phyloP scores from a whole-genome alignment of 2,329 filamentous ascomycete species.

The Pseudogymnoascus sp. region DNA sequence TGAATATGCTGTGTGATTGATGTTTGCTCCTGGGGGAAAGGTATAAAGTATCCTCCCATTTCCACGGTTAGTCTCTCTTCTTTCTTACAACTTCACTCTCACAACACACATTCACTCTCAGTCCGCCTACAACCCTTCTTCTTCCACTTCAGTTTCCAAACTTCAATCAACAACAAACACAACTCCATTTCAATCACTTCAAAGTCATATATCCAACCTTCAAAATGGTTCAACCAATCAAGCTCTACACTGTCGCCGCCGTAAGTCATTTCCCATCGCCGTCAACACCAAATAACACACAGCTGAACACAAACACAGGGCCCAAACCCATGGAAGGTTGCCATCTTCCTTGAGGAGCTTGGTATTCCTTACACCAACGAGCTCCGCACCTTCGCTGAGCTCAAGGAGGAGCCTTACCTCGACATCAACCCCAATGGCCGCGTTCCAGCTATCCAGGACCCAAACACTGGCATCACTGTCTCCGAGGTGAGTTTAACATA shows the following conservation, averaged over 20 bases:
- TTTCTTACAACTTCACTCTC: neutral
- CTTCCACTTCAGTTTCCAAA: neutral
- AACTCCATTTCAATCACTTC: neutral
- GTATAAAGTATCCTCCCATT: neutral
- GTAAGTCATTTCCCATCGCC: neutral
- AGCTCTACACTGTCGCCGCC: neutral
- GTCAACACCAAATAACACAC: neutral
- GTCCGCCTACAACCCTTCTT: neutral
- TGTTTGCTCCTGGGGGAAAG: neutral
- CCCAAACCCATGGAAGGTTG: slow-evolving; percentile 31
- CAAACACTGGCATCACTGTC: slow-evolving; percentile 34
- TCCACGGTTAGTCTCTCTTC: neutral
- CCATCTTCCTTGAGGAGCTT: slow-evolving; percentile 38
- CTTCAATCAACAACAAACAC: neutral
- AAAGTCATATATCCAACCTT: neutral
- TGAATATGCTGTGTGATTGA: neutral
- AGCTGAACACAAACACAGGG: neutral
- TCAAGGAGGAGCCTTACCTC: slow-evolving; percentile 33
- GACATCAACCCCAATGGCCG: slow-evolving; percentile 22
- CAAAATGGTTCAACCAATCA: slow-evolving; percentile 7
- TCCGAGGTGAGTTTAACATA: slow-evolving; percentile 29
- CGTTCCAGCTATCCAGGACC: slow-evolving; percentile 28
- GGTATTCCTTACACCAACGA: slow-evolving; percentile 32
- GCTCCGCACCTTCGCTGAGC: slow-evolving; percentile 26
- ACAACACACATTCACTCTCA: neutral